A percentile compares a stretch with the other conserved stretches of the same genome.
phyloP scores from a whole-genome alignment of 805 yeast species.

The Starmerella tilneyi region DNA sequence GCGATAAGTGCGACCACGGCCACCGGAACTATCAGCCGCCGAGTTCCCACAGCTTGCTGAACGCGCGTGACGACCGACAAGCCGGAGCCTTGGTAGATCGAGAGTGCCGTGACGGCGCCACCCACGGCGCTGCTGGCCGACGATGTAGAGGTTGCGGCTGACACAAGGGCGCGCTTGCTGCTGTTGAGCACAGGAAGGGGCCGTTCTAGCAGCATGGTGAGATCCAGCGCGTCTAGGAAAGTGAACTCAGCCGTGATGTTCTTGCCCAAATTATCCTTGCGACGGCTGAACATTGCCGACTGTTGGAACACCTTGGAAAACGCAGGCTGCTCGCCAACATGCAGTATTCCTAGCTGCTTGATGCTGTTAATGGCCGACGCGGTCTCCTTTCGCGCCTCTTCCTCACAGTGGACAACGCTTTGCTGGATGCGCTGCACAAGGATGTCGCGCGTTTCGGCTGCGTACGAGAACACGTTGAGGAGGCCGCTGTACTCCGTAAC shows the following conservation, averaged over 20 bases:
- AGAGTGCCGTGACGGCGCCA: constrained; percentile 22
- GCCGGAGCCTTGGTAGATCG: constrained; percentile 19
- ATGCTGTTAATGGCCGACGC: constrained; percentile 51
- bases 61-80: constrained; percentile 34
- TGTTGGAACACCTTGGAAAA: constrained; percentile 41
- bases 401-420: constrained; percentile 57
- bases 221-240: constrained; percentile 68
- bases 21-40: constrained; percentile 46
- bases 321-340: constrained; percentile 48
- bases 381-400: constrained; percentile 54
- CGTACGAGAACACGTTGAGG: constrained; percentile 56
- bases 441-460: constrained; percentile 53
- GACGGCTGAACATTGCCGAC: constrained; percentile 73
- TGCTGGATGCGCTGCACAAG: constrained; percentile 57
- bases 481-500: constrained; percentile 53
- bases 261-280: constrained; percentile 50
- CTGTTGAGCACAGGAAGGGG: constrained; percentile 25
- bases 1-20: constrained; percentile 42
- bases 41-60: constrained; percentile 40
- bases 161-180: constrained; percentile 17
- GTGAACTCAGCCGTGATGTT: constrained; percentile 52
- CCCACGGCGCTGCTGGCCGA: constrained; percentile 17
- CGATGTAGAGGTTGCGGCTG: constrained; percentile 12
- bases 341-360: constrained; percentile 48
- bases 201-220: constrained; percentile 37